Evolutionary conservation across 768 basidiomycete species (phyloP), one percentile per base, ranked within the genome.

Genomic region (Trametes gibbosa): DNA sequence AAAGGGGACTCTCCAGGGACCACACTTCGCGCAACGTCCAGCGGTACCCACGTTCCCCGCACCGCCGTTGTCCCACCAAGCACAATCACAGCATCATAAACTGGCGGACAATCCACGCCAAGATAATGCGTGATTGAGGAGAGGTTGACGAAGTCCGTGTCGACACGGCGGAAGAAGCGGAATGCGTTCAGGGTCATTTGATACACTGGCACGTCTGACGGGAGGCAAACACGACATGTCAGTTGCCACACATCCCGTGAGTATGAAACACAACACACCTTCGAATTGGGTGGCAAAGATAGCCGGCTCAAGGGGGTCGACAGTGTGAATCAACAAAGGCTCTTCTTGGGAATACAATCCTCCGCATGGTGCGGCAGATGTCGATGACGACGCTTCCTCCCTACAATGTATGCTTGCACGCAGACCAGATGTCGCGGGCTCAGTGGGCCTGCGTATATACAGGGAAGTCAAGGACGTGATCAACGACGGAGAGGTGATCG

Each of bases 101-200:
- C 72, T 66, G 48, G 68, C 17, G 75, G 77, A 60, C 69, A 73
- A 3, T 76, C 68, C 57, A 78, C 67, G 46, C 75, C 74, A 48
- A 80, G 75, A 69, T 77, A 75, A 27, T 76, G 73, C 4, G 80
- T 70, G 48, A 89, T 81, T 21, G 82, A 78, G 42, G 85, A 80
- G 46, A 90, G 76, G 69, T 90, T 87, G 65, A 90, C 87, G 64
- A 87, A 90, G 66, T 89, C 87, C 34, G 87, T 87, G 73, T 90
- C 89, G 54, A 90, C 84, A 63, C 89, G 84, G 65, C 89, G 84
- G 62, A 90, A 72, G 47, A 90, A 76, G 32, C 79, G 74, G 50
- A 76, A 76, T 8, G 78, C 70, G 40, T 81, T 84, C 10, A 90
- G 77, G 51, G 74, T 76, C 71, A 84, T 87, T 68, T 87, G 86